Evolutionary conservation across 2,329 filamentous ascomycete species (phyloP).

Genomic region (Epichloe glyceriae): DNA sequence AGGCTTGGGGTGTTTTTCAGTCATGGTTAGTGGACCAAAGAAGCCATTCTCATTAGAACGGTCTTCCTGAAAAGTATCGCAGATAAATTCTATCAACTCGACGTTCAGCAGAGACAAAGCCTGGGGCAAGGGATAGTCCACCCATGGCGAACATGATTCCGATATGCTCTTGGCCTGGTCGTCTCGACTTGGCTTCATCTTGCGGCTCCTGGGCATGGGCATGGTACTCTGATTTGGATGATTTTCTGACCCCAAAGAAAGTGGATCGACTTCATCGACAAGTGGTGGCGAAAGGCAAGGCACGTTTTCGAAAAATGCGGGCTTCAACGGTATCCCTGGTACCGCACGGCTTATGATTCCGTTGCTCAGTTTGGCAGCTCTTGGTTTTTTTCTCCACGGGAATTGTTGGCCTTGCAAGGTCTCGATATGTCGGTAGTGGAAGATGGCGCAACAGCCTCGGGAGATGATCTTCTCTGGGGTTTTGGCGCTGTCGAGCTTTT

Average conservation of each 20-base stretch:
- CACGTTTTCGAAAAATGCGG: slow-evolving; percentile 27
- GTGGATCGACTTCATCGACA: slow-evolving; percentile 9
- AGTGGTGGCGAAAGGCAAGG: slow-evolving; percentile 13
- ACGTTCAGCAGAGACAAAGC: slow-evolving; percentile 40
- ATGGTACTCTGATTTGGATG: not conserved
- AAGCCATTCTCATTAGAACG: slow-evolving; percentile 36
- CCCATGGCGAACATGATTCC: slow-evolving; percentile 12
- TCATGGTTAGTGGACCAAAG: slow-evolving; percentile 22
- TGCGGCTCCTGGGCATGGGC: not conserved
- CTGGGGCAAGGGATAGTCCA: slow-evolving; percentile 37
- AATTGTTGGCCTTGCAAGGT: slow-evolving; percentile 17
- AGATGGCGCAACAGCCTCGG: slow-evolving; percentile 18
- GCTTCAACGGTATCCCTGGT: slow-evolving; percentile 22
- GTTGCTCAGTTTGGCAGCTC: slow-evolving; percentile 17
- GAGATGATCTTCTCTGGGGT: slow-evolving; percentile 16
- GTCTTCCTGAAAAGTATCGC: slow-evolving; percentile 46
- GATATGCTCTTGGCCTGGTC: slow-evolving; percentile 13
- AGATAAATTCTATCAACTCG: slow-evolving; percentile 46
- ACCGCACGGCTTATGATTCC: slow-evolving; percentile 16
- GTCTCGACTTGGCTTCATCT: slow-evolving; percentile 6
- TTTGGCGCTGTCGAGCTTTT: slow-evolving; percentile 15
- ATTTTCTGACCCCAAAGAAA: slow-evolving; percentile 8
- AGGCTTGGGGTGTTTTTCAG: slow-evolving; percentile 8
- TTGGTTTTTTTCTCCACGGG: slow-evolving; percentile 23
- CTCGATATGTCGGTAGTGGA: slow-evolving; percentile 17